These are phyloP conservation scores for Leccinum pachyderme DNA, from an alignment of 1,284 basidiomycete species.

Conservation along the genomic window DNA sequence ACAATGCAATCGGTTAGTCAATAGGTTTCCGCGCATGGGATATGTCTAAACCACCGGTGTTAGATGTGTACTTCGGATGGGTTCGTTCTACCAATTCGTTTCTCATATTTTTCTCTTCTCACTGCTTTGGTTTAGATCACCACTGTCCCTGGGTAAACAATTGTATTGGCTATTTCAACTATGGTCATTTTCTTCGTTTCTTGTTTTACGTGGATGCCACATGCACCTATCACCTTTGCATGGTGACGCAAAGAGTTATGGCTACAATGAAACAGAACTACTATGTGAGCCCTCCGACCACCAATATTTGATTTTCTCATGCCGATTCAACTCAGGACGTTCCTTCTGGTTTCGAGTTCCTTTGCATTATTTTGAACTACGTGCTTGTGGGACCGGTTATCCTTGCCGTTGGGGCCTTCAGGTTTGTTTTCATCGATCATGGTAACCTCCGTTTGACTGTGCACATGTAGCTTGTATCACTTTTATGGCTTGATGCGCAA, in stretches of 20 bases:
- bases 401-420: constrained; percentile 84
- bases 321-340: constrained; percentile 52
- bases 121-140: constrained; percentile 58
- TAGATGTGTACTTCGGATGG: constrained; percentile 82
- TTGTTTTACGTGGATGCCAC: constrained; percentile 90
- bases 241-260: constrained; percentile 71
- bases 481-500: constrained; percentile 80
- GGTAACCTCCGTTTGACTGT: constrained; percentile 1
- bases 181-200: constrained; percentile 90
- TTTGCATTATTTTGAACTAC: constrained; percentile 89
- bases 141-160: constrained; percentile 93
- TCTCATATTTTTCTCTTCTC: background rate
- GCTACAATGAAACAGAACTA: constrained; percentile 44
- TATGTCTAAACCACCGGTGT: constrained; percentile 11
- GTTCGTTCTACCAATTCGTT: constrained; percentile 37
- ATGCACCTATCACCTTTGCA: constrained; percentile 77
- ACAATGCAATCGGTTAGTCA: constrained; percentile 73
- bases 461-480: constrained; percentile 73
- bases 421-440: constrained; percentile 40
- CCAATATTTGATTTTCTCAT: background rate
- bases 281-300: constrained; percentile 46
- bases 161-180: constrained; percentile 88
- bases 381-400: constrained; percentile 84
- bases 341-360: constrained; percentile 66
- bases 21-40: background rate